Evolutionary conservation across 2,329 filamentous ascomycete species (phyloP), one percentile per base, ranked within the genome.

Genomic region (Penicillium aurantiogriseum): DNA sequence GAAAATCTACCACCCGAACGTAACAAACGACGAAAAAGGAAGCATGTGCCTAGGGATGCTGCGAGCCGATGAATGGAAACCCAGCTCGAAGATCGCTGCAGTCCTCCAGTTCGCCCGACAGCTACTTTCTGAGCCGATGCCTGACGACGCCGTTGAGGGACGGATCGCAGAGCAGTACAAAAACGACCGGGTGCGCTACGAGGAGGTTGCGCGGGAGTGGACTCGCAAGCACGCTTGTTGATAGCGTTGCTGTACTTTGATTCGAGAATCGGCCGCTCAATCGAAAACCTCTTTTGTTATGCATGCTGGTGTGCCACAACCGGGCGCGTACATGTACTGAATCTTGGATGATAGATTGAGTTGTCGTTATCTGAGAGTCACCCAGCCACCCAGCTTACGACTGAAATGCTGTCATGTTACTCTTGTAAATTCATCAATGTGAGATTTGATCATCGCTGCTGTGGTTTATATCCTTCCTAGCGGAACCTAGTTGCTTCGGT

Each of bases 1-100:
- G 51, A 93, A 92, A 77, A 90, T 96, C 81, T 97, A 96, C 83
- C 92, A 97, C 79, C 92, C 92, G 44, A 97, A 97, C 78, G 85
- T 97, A 58, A 91, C 88, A 71, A 94, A 96, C 82, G 92, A 96
- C 75, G 83, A 85, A 71, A 85, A 86, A 65, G 92, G 92, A 61
- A 88, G 83, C 77, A 90, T 97, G 85, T 97, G 92, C 77, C 82
- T 97, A 44, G 87, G 85, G 59, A 84, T 92, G 75, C 85, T 97
- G 66, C 91, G 92, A 72, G 76, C 88, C 31, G 91, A 96, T 69
- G 88, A 91, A 76, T 97, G 92, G 92, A 97, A 96, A 82, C 92
- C 92, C 19, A 88, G 88, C 60, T 90, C 88, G 69, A 89, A 88
- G 78, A 83, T 96, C 63, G 77, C 78, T 45, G 84, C 85, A 52